Evolutionary conservation across 345 rosid species (phyloP).

Genomic region (Dipteronia sinensis): DNA sequence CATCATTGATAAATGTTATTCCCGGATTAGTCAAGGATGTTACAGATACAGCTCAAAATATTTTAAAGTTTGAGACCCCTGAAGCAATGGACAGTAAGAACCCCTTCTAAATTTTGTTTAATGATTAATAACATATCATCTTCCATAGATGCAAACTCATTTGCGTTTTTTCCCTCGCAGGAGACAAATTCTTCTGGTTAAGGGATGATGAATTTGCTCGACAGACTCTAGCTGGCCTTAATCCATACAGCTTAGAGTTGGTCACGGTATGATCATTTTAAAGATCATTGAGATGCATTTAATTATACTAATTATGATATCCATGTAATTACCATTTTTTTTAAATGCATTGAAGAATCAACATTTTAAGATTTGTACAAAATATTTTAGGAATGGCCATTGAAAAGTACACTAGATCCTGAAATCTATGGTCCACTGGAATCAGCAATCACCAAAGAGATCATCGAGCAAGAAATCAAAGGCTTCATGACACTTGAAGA

Average conservation of each 20-base stretch:
- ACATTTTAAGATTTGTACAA: not conserved
- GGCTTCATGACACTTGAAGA: slow-evolving; percentile 52
- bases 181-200: not conserved
- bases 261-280: slow-evolving; percentile 41
- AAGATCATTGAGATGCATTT: not conserved
- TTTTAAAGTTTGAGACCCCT: slow-evolving; percentile 61
- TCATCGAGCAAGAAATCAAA: slow-evolving; percentile 52
- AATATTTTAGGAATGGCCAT: slow-evolving; percentile 71
- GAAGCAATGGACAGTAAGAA: slow-evolving; percentile 44
- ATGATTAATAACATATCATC: no score
- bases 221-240: slow-evolving; percentile 75
- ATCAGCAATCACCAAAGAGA: slow-evolving; percentile 63
- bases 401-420: slow-evolving; percentile 72
- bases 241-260: slow-evolving; percentile 55
- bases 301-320: not conserved
- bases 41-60: slow-evolving; percentile 32
- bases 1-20: slow-evolving; percentile 12
- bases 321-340: no score
- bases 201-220: slow-evolving; percentile 54
- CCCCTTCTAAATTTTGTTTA: not conserved
- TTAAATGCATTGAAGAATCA: no score
- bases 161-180: no score
- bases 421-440: slow-evolving; percentile 57
- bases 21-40: slow-evolving; percentile 59
- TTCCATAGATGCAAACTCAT: no score